Base-by-base conservation (phyloP, 371 early-diverging fungal species). In the Synchytrium microbalum region DNA sequence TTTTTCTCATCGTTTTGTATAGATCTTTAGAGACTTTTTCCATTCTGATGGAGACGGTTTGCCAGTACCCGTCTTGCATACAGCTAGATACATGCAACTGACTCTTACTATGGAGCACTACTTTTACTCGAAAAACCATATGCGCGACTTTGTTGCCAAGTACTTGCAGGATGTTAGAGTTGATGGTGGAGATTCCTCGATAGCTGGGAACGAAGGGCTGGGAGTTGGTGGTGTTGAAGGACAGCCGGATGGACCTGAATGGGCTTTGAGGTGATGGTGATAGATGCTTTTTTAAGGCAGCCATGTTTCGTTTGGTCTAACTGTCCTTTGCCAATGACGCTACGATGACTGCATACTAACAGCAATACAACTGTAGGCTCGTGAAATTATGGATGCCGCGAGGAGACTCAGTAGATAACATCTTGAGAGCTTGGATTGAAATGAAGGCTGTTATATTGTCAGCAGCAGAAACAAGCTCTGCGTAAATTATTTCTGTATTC, bases 21-120 rank as follows among this genome's bases (percentile, higher is more conserved):
- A 56, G 58, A 23, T 33, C 26, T 38, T 68, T 10, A n/a, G 38
- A 2, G 30, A 58, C 2, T 73, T 69, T 32, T 73, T 73, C 51
- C n/a, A 53, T 14, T 55, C 54, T 26, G 72, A 69, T 23, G 73
- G 69, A 1, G 70, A 70, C 26, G 73, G 73, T 13, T 60, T 69
- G 8, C 55, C 63, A 23, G 33, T 38, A 3, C 60, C 31, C 2
- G 32, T 10, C 16, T 54, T 73, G 0, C 58, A 66, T 19, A 52
- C 64, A 19, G 58, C 16, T 16, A 1, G 28, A 2, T 73, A 62
- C 38, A 16, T 31, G 8, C 63, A 62, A 2, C 58, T 71, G 28
- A 32, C 32, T 14, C 46, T 23, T 8, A 52, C 66, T 1, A 26
- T 68, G 19, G 54, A 65, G 19, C 32, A 53, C 16, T 70, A 68